Base-by-base conservation (phyloP, 441 rosid species). In the Gossypium schwendimanii region DNA sequence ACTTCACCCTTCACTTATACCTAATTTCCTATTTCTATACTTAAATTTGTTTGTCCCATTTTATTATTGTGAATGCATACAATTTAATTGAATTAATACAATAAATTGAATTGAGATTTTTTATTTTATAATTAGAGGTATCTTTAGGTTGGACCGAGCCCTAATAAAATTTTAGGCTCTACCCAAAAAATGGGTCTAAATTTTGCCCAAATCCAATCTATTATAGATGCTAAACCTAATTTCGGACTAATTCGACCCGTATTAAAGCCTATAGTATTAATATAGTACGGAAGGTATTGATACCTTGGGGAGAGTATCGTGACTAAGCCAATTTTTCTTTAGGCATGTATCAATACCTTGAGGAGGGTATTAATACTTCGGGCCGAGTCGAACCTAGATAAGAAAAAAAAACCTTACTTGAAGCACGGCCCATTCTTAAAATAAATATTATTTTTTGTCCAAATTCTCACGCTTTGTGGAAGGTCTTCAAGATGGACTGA, bases 201-300 rank as follows among this genome's bases (percentile, higher is more conserved):
- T 10, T 41, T 41, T 41, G 14, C 14, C 1, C 4, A 10, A 10
- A 2, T 2, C 3, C 1, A 2, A 41, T 9, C 47, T 0, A 41
- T 41, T 41, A 41, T 9, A 41, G 12, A 41, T 41, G 4, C 47
- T 41, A 41, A 41, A 1, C 4, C 4, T 10, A 10, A 6, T 1
- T 1, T 4, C 0, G 0, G 14, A 2, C 14, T 0, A 0, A 41
- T 2, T 41, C 1, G 1, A 41, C 47, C 1, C 0, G 0, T 41
- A 1, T 41, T 41, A 41, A 41, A 41, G 47, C 7, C 4, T 41
- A 41, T 41, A 41, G 7, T 41, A 41, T 41, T 3, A 41, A 41
- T 41, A 41, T 41, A 2, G 3, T 41, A 41, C 1, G 0, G 14
- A 41, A 10, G 0, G 47, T 41, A 41, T 41, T 0, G 4, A 41